phyloP scores from a whole-genome alignment of 768 basidiomycete species.

The Grammothele lineata region DNA sequence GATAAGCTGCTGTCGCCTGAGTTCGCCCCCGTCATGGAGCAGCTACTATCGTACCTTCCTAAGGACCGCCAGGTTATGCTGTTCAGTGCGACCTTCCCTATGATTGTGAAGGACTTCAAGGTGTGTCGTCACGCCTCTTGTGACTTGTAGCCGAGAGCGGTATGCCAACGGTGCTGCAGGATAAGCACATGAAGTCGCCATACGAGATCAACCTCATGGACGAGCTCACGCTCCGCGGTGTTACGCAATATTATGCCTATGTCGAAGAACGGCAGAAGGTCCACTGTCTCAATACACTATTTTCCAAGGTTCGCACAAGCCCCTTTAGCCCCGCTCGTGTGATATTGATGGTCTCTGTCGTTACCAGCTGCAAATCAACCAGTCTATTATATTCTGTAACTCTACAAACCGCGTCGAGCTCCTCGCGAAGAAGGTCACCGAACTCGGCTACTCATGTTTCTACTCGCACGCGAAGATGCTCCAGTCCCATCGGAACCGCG shows the following conservation, averaged over 20 bases:
- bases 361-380: slow-evolving; percentile 96
- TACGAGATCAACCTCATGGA: slow-evolving; percentile 99
- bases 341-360: neutral
- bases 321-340: too few relatives aligned
- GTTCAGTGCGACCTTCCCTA: slow-evolving; percentile 97
- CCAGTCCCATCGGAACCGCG: slow-evolving; percentile 96
- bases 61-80: slow-evolving; percentile 93
- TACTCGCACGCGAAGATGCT: slow-evolving; percentile 99
- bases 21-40: slow-evolving; percentile 98
- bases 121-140: slow-evolving; percentile 42
- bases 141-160: neutral
- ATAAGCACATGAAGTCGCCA: slow-evolving; percentile 93
- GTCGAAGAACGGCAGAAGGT: slow-evolving; percentile 99
- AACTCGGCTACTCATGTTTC: slow-evolving; percentile 99
- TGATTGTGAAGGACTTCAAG: slow-evolving; percentile 99
- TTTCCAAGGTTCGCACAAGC: slow-evolving; percentile 74
- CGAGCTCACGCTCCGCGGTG: slow-evolving; percentile 96
- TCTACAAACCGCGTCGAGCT: slow-evolving; percentile 99
- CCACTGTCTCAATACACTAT: slow-evolving; percentile 98
- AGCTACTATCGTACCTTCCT: slow-evolving; percentile 82
- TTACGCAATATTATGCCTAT: slow-evolving; percentile 99
- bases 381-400: slow-evolving; percentile 99
- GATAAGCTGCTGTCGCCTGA: slow-evolving; percentile 97
- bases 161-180: slow-evolving; percentile 41
- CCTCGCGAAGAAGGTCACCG: slow-evolving; percentile 98